Evolutionary conservation across 2,329 filamentous ascomycete genomes (phyloP).

Genomic region (Stagonosporopsis tanaceti): DNA sequence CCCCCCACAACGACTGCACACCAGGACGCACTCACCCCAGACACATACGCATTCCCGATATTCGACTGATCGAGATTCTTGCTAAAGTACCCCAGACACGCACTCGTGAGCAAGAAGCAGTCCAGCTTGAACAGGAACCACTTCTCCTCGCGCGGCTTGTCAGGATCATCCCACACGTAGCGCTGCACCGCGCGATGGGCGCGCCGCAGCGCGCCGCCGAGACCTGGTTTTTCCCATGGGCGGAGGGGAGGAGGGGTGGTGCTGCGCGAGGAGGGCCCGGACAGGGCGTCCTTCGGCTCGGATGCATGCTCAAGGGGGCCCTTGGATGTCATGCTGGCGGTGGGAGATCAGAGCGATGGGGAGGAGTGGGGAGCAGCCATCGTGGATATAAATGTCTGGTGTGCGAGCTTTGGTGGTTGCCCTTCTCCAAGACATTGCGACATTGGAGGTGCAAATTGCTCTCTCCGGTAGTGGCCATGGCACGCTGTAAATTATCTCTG

Average conservation of each 20-base stretch:
- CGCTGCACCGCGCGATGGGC: slow-evolving; percentile 26
- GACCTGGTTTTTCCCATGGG: slow-evolving; percentile 27
- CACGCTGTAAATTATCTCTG: not conserved
- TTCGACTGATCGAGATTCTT: slow-evolving; percentile 41
- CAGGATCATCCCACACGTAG: slow-evolving; percentile 32
- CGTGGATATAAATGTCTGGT: not conserved
- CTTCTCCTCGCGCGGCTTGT: slow-evolving; percentile 28
- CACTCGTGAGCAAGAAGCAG: slow-evolving; percentile 33
- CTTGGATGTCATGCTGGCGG: slow-evolving; percentile 19
- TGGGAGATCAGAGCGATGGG: not conserved
- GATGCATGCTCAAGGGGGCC: slow-evolving; percentile 1
- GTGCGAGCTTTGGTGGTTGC: too few relatives aligned
- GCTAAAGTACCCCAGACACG: slow-evolving; percentile 40
- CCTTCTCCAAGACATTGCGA: slow-evolving; percentile 4
- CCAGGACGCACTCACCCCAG: slow-evolving; percentile 27
- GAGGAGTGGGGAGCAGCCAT: not conserved
- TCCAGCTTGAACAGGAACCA: slow-evolving; percentile 44
- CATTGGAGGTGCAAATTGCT: slow-evolving; percentile 6
- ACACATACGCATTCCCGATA: slow-evolving; percentile 42
- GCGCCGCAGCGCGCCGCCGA: slow-evolving; percentile 23
- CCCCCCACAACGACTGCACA: not conserved
- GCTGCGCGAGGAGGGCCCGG: slow-evolving; percentile 17
- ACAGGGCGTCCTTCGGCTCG: slow-evolving; percentile 3
- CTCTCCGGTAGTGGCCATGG: not conserved
- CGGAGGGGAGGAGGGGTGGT: slow-evolving; percentile 3